phyloP scores from a whole-genome alignment of 352 stramenopile species.

The Blastocystis hominis region DNA sequence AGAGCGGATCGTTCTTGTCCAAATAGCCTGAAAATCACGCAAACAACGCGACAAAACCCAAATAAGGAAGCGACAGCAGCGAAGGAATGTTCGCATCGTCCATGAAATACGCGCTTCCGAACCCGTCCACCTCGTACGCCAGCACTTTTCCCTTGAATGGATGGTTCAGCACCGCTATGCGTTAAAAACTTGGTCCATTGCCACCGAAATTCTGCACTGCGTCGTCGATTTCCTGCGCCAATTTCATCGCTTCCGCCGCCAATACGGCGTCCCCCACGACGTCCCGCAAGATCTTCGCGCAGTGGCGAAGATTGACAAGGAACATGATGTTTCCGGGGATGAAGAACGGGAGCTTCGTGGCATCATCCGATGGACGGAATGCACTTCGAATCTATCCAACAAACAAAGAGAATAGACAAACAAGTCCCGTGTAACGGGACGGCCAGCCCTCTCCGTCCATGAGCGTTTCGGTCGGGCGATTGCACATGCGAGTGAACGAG shows the following conservation, averaged over 20 bases:
- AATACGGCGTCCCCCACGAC: not conserved
- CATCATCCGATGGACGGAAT: conserved; percentile 63
- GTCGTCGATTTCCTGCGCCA: conserved; percentile 59
- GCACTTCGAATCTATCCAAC: conserved; percentile 56
- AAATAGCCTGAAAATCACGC: conserved; percentile 61
- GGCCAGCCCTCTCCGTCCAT: conserved; percentile 60
- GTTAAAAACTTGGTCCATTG: not conserved
- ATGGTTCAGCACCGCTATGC: conserved; percentile 55
- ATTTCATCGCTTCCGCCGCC: conserved; percentile 20
- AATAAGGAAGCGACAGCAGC: conserved; percentile 64
- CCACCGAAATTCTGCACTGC: conserved; percentile 56
- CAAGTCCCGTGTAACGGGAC: conserved; percentile 56
- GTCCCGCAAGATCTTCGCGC: not conserved
- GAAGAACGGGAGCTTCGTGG: conserved; percentile 60
- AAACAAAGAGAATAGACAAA: not conserved
- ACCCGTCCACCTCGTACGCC: conserved; percentile 69
- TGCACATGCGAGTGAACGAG: conserved; percentile 60
- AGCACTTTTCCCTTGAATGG: conserved; percentile 53
- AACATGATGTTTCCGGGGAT: conserved; percentile 63
- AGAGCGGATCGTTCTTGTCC: conserved; percentile 53
- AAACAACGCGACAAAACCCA: not conserved
- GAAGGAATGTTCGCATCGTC: conserved; percentile 70
- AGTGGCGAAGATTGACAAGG: conserved; percentile 58
- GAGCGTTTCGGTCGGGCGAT: conserved; percentile 60
- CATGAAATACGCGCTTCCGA: conserved; percentile 65